Evolutionary conservation across 768 basidiomycete genomes (phyloP).

Genomic region (Lenzites betulinus): DNA sequence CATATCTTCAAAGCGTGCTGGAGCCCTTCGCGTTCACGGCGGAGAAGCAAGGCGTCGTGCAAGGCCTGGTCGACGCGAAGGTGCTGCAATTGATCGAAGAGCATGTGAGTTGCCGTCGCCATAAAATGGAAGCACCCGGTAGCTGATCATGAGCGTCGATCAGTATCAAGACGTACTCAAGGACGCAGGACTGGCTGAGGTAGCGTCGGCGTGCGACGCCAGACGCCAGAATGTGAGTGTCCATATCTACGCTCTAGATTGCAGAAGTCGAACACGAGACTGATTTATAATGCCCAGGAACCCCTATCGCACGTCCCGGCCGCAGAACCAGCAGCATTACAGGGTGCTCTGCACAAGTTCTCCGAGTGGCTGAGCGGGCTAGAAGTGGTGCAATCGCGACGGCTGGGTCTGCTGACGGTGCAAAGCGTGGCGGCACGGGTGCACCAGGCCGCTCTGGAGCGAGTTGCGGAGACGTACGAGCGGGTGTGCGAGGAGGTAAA

Average conservation of each 20-base stretch:
- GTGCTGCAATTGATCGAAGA: slow-evolving; percentile 71
- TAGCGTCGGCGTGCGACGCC: slow-evolving; percentile 45
- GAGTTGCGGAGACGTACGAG: slow-evolving; percentile 70
- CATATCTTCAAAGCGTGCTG: slow-evolving; percentile 72
- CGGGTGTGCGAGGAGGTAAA: slow-evolving; percentile 76
- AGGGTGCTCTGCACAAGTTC: slow-evolving; percentile 66
- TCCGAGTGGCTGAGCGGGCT: slow-evolving; percentile 82
- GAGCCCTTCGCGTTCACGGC: slow-evolving; percentile 69
- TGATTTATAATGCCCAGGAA: slow-evolving; percentile 40
- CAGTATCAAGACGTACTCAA: slow-evolving; percentile 53
- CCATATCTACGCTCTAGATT: background rate
- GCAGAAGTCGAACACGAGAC: background rate
- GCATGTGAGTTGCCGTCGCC: slow-evolving; percentile 60
- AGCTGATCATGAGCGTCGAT: background rate
- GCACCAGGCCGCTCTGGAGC: slow-evolving; percentile 72
- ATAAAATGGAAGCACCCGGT: background rate
- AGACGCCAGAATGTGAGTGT: slow-evolving; percentile 43
- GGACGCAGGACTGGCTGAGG: slow-evolving; percentile 55
- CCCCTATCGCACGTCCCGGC: slow-evolving; percentile 77
- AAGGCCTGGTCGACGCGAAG: slow-evolving; percentile 59
- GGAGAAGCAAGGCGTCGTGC: slow-evolving; percentile 59
- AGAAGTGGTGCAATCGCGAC: slow-evolving; percentile 79
- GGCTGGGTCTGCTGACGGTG: slow-evolving; percentile 72
- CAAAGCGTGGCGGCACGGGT: slow-evolving; percentile 66
- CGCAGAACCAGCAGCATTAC: slow-evolving; percentile 64